Evolutionary conservation across 805 yeast genomes (phyloP).

Genomic region (Pichia membranifaciens): DNA sequence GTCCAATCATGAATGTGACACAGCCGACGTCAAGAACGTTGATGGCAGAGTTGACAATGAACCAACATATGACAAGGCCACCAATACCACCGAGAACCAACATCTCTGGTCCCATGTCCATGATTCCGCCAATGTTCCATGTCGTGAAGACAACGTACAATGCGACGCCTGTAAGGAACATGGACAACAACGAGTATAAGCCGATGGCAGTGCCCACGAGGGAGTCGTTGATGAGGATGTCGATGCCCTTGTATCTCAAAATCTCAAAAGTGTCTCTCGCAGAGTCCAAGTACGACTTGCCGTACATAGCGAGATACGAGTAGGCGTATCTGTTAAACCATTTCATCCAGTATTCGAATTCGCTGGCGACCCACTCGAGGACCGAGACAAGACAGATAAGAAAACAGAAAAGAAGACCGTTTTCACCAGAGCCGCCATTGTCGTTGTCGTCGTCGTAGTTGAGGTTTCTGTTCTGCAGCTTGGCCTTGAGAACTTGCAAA

Average conservation of each 20-base stretch:
- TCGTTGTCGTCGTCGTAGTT: conserved; percentile 40
- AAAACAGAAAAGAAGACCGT: conserved; percentile 44
- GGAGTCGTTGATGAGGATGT: conserved; percentile 79
- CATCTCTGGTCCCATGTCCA: conserved; percentile 24
- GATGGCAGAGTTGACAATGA: conserved; percentile 65
- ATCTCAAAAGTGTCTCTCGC: conserved; percentile 81
- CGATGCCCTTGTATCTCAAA: conserved; percentile 72
- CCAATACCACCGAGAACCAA: conserved; percentile 23
- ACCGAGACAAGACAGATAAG: conserved; percentile 39
- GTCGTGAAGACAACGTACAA: conserved; percentile 6
- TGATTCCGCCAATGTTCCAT: conserved; percentile 4
- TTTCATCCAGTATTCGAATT: conserved; percentile 41
- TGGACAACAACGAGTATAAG: conserved; percentile 69
- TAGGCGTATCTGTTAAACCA: conserved; percentile 91
- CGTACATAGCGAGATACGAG: conserved; percentile 81
- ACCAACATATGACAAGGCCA: conserved; percentile 61
- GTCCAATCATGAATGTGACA: conserved; percentile 76
- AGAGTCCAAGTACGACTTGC: conserved; percentile 65
- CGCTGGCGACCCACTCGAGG: conserved; percentile 57
- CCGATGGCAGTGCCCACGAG: conserved; percentile 72
- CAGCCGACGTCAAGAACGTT: conserved; percentile 77
- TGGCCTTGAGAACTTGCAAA: conserved; percentile 44
- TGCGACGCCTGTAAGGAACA: conserved; percentile 33
- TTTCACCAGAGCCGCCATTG: conserved; percentile 35
- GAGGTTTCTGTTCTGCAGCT: conserved; percentile 24